Evolutionary conservation across 2,329 filamentous ascomycete genomes (phyloP).

Genomic region (Colletotrichum musae): DNA sequence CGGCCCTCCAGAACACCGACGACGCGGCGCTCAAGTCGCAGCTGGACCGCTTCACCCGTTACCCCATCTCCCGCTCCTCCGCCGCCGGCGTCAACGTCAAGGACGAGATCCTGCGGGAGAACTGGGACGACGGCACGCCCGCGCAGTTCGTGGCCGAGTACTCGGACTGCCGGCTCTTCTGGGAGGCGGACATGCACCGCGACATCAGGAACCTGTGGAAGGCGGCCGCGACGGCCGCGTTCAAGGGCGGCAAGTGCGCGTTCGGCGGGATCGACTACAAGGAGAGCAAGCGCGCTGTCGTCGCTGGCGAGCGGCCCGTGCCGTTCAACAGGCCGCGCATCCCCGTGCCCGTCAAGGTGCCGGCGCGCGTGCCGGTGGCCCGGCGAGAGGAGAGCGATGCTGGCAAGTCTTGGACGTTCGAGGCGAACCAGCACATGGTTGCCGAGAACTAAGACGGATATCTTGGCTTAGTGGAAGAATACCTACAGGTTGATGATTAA

Average conservation of each 20-base stretch:
- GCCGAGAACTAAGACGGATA: neutral
- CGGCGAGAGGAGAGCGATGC: neutral
- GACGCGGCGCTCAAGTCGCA: slow-evolving; percentile 43
- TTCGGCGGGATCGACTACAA: slow-evolving; percentile 20
- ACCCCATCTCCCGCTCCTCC: slow-evolving; percentile 50
- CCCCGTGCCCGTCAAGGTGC: neutral
- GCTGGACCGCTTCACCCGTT: slow-evolving; percentile 48
- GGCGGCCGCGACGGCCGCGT: slow-evolving; percentile 56
- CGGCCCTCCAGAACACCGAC: slow-evolving; percentile 46
- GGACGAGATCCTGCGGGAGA: slow-evolving; percentile 54
- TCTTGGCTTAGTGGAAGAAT: neutral
- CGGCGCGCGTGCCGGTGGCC: neutral
- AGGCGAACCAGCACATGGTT: slow-evolving; percentile 14
- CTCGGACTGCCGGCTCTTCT: slow-evolving; percentile 65
- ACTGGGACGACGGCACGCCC: slow-evolving; percentile 57
- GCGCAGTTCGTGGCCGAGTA: slow-evolving; percentile 64
- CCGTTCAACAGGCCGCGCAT: neutral
- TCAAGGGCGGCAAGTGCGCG: slow-evolving; percentile 56
- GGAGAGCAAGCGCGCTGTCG: neutral
- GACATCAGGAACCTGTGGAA: slow-evolving; percentile 65
- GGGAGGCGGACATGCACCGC: slow-evolving; percentile 62
- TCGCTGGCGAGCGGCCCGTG: neutral
- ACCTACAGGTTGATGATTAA: neutral
- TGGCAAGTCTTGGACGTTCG: neutral
- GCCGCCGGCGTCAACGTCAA: slow-evolving; percentile 54